Evolutionary conservation across 176 grass and related monocot genomes (phyloP).

Genomic region (Puya raimondii): DNA sequence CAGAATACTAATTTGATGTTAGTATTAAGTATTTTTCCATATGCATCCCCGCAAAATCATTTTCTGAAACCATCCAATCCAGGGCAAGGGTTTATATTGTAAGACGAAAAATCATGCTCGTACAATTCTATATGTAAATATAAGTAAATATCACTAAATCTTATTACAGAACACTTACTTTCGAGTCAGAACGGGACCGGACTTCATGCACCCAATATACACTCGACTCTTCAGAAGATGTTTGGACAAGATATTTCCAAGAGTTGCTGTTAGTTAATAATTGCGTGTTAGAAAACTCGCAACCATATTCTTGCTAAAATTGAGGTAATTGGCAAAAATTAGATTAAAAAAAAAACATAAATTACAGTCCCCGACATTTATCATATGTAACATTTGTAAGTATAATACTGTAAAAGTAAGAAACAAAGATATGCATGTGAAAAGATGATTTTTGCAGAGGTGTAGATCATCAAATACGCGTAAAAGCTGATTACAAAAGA

Average conservation of each 20-base stretch:
- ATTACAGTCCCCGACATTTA: not conserved
- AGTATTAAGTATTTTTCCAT: too few relatives aligned
- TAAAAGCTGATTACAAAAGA: not conserved
- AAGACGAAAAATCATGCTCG: too few relatives aligned
- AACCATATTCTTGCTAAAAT: not conserved
- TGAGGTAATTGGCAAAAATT: too few relatives aligned
- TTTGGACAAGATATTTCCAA: conserved; percentile 66
- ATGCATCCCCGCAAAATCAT: too few relatives aligned
- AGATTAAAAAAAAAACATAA: not conserved
- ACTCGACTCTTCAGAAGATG: conserved; percentile 57
- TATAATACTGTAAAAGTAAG: not conserved
- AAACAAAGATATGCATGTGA: too few relatives aligned
- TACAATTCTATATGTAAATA: too few relatives aligned
- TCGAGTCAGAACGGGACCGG: conserved; percentile 61
- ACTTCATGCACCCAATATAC: conserved; percentile 98
- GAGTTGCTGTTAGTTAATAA: conserved; percentile 48
- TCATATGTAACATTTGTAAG: not conserved
- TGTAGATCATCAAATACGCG: not conserved
- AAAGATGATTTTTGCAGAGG: too few relatives aligned
- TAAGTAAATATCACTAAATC: too few relatives aligned
- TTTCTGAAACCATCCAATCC: too few relatives aligned
- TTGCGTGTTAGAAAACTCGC: conserved; percentile 6
- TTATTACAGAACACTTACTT: conserved; percentile 42
- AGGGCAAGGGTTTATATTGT: too few relatives aligned
- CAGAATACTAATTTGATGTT: too few relatives aligned